phyloP scores from a whole-genome alignment of 305 asterid species.

The Fraxinus platypoda region DNA sequence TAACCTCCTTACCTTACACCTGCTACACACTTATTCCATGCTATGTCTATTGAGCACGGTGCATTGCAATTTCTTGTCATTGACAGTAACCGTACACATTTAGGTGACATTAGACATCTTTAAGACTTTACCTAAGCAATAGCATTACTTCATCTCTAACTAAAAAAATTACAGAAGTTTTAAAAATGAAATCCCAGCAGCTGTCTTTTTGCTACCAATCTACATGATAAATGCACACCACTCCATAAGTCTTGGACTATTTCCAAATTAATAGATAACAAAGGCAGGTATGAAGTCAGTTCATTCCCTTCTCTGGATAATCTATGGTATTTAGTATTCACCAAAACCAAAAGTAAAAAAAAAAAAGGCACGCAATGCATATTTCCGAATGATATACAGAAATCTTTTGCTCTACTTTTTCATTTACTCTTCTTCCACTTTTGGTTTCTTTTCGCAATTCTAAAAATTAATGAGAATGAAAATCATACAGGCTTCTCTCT shows the following conservation, averaged over 20 bases:
- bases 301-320: not conserved
- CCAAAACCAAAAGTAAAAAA: not conserved
- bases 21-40: not conserved
- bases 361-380: not conserved
- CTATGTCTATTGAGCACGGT: not conserved
- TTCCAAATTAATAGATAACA: not conserved
- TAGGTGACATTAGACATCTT: not conserved
- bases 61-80: not conserved
- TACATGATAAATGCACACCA: not conserved
- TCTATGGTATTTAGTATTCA: not conserved
- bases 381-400: not conserved
- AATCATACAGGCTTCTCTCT: conserved; percentile 74
- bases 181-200: not conserved
- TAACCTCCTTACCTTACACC: not conserved
- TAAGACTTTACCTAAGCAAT: not conserved
- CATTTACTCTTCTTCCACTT: not conserved
- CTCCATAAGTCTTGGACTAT: not conserved
- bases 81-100: not conserved
- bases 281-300: not conserved
- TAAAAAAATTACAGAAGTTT: not conserved
- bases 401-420: not conserved
- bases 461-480: not conserved
- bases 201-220: not conserved
- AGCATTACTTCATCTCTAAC: not conserved
- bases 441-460: not conserved